Evolutionary conservation across 108 stramenopile species (phyloP), one percentile per base, ranked within the genome.

Genomic region (Fragilaria radians): DNA sequence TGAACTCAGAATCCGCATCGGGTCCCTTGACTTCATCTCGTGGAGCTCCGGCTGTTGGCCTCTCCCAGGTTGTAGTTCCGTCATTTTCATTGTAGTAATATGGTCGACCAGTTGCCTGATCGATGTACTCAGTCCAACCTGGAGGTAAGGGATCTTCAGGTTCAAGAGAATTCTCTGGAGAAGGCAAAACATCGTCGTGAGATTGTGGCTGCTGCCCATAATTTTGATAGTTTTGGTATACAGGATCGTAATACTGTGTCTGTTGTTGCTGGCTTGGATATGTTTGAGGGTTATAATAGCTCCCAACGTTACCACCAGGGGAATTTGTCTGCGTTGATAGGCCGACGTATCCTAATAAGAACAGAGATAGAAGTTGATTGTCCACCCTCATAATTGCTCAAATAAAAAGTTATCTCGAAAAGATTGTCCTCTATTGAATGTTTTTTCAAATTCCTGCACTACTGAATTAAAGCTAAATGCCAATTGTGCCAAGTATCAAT

Each of bases 41-140:
- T n/a, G 57, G 42, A 0, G 58, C 23, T 32, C 46, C 63, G 36
- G 48, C 57, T 29, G 22, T 42, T 24, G 89, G 89, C 31, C 86
- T 65, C 33, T 92, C 87, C 90, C 90, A 92, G 28, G 85, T 82
- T 9, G 90, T 87, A 19, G 85, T 83, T 17, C 90, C 82, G 50
- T 77, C 77, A n/a, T 45, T 52, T 28, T 79, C 62, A 58, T 91
- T 81, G 68, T 86, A 83, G 54, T 91, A 91, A 67, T 91, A 91
- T 17, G 71, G 56, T 28, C 68, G 67, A 7, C 90, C 90, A 7
- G 80, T 83, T 1, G 76, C 59, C 9, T 78, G 86, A 69, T 91
- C 89, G 32, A 85, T 66, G 53, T 87, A 74, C 55, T 87, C 89
- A 32, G 68, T 72, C 89, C 89, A 91, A 25, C 79, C 79, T 24